Evolutionary conservation across 2,329 filamentous ascomycete species (phyloP).

Genomic region (Arthrobotrys musiformis): DNA sequence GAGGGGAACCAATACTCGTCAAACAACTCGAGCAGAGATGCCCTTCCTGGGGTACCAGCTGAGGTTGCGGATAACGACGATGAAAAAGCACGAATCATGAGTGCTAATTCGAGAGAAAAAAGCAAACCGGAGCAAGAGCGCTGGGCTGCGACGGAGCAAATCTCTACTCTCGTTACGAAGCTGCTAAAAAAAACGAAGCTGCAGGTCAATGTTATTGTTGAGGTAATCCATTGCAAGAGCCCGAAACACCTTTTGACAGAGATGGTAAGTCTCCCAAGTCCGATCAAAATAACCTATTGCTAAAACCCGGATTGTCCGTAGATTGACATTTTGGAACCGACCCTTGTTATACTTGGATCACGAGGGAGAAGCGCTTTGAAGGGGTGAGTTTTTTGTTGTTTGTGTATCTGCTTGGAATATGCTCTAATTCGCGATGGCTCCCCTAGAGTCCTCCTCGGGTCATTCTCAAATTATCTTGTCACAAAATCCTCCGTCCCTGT

Average conservation of each 20-base stretch:
- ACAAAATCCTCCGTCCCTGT: slow-evolving; percentile 96
- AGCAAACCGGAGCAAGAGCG: slow-evolving; percentile 79
- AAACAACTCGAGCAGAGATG: slow-evolving; percentile 39
- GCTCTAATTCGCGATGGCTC: background rate
- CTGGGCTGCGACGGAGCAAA: slow-evolving; percentile 80
- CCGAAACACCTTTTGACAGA: slow-evolving; percentile 96
- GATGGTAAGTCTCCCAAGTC: slow-evolving; percentile 65
- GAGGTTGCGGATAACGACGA: slow-evolving; percentile 53
- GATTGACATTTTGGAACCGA: slow-evolving; percentile 91
- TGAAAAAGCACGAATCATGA: slow-evolving; percentile 6
- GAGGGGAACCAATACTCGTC: slow-evolving; percentile 22
- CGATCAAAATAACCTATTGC: background rate
- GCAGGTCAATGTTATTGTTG: slow-evolving; percentile 91
- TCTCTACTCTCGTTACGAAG: slow-evolving; percentile 85
- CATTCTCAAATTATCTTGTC: slow-evolving; percentile 96
- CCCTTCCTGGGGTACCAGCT: slow-evolving; percentile 17
- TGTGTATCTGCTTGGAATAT: background rate
- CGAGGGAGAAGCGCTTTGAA: slow-evolving; percentile 91
- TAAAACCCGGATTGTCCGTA: slow-evolving; percentile 3
- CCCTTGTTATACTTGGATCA: slow-evolving; percentile 90
- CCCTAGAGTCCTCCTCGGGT: slow-evolving; percentile 85
- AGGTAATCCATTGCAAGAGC: slow-evolving; percentile 98
- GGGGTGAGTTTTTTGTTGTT: slow-evolving; percentile 71
- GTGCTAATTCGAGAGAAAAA: slow-evolving; percentile 16
- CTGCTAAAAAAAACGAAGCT: slow-evolving; percentile 88